phyloP scores from a whole-genome alignment of 768 basidiomycete genomes.

The Tylopilus vinaceipallidus region DNA sequence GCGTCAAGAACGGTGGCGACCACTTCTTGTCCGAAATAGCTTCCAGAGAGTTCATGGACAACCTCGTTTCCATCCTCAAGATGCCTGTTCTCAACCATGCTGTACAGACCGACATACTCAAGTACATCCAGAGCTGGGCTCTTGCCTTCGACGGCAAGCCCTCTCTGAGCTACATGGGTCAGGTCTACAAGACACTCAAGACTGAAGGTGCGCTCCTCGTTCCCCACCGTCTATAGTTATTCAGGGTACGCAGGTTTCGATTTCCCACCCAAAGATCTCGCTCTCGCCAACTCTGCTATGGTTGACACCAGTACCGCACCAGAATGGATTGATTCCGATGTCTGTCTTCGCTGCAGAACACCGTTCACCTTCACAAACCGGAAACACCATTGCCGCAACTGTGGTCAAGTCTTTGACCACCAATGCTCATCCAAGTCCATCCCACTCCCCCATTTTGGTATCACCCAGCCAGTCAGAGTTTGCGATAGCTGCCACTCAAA shows the following conservation, averaged over 20 bases:
- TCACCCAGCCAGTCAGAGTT: slow-evolving; percentile 88
- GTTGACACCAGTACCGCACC: slow-evolving; percentile 90
- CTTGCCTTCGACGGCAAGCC: slow-evolving; percentile 83
- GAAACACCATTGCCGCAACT: slow-evolving; percentile 98
- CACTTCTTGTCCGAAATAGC: slow-evolving; percentile 82
- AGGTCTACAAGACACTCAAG: slow-evolving; percentile 76
- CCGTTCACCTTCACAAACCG: slow-evolving; percentile 93
- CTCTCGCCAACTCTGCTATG: slow-evolving; percentile 74
- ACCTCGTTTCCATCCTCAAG: slow-evolving; percentile 85
- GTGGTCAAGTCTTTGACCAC: slow-evolving; percentile 95
- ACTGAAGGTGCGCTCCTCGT: slow-evolving; percentile 58
- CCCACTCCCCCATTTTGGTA: slow-evolving; percentile 90
- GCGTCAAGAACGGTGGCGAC: slow-evolving; percentile 97
- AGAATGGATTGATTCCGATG: slow-evolving; percentile 95
- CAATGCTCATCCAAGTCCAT: slow-evolving; percentile 83
- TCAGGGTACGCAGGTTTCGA: slow-evolving; percentile 54
- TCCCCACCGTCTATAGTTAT: not conserved
- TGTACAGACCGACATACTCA: slow-evolving; percentile 76
- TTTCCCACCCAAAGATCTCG: slow-evolving; percentile 79
- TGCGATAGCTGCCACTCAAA: slow-evolving; percentile 91
- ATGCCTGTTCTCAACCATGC: slow-evolving; percentile 73
- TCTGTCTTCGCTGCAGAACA: slow-evolving; percentile 89
- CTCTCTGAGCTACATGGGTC: slow-evolving; percentile 67
- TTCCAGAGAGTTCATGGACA: slow-evolving; percentile 91
- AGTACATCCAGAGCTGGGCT: slow-evolving; percentile 92